Base-by-base conservation (phyloP, 1,284 basidiomycete genomes). In the Afroboletus lepidellus region DNA sequence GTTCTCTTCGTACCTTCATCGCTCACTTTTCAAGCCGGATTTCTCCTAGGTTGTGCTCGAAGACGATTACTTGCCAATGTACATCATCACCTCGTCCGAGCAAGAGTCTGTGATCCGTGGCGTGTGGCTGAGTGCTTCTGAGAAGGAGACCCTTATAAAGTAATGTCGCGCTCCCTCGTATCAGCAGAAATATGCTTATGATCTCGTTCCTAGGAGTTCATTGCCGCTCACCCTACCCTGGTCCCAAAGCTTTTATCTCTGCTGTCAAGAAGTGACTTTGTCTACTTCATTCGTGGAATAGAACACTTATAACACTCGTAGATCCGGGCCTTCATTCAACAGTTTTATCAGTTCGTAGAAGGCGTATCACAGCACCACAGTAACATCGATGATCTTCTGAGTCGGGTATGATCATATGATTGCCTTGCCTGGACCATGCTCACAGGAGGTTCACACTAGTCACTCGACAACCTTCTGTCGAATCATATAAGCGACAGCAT, bases 291-390 rank as follows among this genome's bases (percentile, higher is more conserved):
- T 29, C 18, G 11, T 43, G 11, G 41, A 30, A 48, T 15, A 20
- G n/a, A 47, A 21, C 11, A 11, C 32, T 52, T 18, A 49, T 37
- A 16, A 48, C 30, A 18, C 27, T 16, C 27, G 39, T 63, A 92
- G 85, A 94, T 99, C 54, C 87, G 94, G 33, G 83, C 81, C 45
- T 97, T 97, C 64, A 92, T 98, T 25, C 91, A 96, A 61, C 93
- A 94, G 63, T 99, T 98, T 75, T 98, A 98, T 69, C 86, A 92
- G 34, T 99, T 98, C 68, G 87, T 94, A 0, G 96, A 98, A 60
- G 96, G 95, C 2, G 91, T 97, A 9, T 85, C 88, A 1, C 91
- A 96, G 66, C 89, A 94, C 56, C 90, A 94, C 65, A 80, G 91
- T 36, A 92, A 96, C 66, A 92, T 97, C 24, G 96, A 98, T 65